Percentiles rank a stretch among this genome's conserved stretches.
Evolutionary conservation across 2,329 filamentous ascomycete genomes (phyloP).

Genomic region (Pseudogymnoascus sp.): DNA sequence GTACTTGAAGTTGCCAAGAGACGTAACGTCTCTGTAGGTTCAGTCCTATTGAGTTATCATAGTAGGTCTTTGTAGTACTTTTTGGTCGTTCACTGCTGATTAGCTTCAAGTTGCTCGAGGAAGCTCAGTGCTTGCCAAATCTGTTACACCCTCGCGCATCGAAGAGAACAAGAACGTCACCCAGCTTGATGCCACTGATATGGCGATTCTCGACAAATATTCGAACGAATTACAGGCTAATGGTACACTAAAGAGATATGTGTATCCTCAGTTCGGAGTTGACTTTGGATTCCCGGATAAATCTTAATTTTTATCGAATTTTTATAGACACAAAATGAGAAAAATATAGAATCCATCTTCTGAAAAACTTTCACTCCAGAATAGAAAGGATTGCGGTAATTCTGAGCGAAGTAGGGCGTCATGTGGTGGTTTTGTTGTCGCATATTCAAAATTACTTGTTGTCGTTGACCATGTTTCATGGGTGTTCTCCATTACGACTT

Average conservation of each 20-base stretch:
- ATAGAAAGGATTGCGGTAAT: neutral
- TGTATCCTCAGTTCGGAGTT: slow-evolving; percentile 61
- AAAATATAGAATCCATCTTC: neutral
- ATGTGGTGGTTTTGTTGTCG: neutral
- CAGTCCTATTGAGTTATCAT: slow-evolving; percentile 61
- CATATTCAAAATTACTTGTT: neutral
- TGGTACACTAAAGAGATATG: slow-evolving; percentile 50
- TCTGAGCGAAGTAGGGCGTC: neutral
- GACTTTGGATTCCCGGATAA: slow-evolving; percentile 64
- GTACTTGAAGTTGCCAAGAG: slow-evolving; percentile 52
- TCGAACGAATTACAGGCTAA: slow-evolving; percentile 39
- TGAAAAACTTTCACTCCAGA: neutral
- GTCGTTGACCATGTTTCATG: neutral
- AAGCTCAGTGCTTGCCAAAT: slow-evolving; percentile 65
- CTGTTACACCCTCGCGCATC: slow-evolving; percentile 59
- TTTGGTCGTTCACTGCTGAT: neutral
- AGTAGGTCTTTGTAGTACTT: slow-evolving; percentile 33
- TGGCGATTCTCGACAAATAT: slow-evolving; percentile 48
- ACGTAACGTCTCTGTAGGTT: slow-evolving; percentile 48
- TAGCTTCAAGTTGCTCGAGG: slow-evolving; percentile 50
- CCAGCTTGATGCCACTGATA: slow-evolving; percentile 54
- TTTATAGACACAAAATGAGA: neutral
- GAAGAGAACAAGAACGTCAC: slow-evolving; percentile 61
- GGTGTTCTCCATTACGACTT: neutral
- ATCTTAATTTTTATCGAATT: slow-evolving; percentile 10